Conservation (phyloP, 768 basidiomycete species). For the Strobilomyces echinocephalus region DNA sequence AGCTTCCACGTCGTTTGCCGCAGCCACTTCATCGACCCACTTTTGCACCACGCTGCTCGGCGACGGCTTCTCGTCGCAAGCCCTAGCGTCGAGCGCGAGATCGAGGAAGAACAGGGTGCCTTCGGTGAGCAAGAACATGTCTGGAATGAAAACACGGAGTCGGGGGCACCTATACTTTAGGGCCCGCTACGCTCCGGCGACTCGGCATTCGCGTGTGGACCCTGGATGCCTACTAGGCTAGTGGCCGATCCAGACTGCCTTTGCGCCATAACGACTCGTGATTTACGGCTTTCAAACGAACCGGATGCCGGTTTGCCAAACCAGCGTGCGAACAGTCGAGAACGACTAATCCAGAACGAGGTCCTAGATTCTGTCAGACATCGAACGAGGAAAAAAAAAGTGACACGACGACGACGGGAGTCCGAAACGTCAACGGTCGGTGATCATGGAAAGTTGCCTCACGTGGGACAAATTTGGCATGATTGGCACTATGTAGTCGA, state of each 20-base stretch:
- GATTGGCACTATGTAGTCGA: too few relatives aligned
- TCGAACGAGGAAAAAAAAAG: too few relatives aligned
- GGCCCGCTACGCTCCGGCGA: not conserved
- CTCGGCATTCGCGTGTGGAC: not conserved
- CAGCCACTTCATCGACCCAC: conserved; percentile 2
- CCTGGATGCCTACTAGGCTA: not conserved
- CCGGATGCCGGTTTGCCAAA: not conserved
- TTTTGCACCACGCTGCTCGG: not conserved
- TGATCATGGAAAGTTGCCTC: too few relatives aligned
- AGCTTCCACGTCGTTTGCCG: not conserved
- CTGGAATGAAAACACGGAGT: not conserved
- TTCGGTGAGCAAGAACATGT: conserved; percentile 4
- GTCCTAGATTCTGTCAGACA: too few relatives aligned
- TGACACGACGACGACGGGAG: too few relatives aligned
- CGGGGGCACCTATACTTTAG: not conserved
- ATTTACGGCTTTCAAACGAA: not conserved
- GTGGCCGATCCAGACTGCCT: not conserved
- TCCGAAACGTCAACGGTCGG: too few relatives aligned
- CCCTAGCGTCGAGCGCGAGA: not conserved
- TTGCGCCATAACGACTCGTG: not conserved
- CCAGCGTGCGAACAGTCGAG: not conserved
- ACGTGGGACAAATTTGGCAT: too few relatives aligned
- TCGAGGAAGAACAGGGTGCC: conserved; percentile 4
- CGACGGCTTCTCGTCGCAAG: not conserved
- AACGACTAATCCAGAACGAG: not conserved